Base-by-base conservation (phyloP, 768 basidiomycete species). In the Serendipita sp. region DNA sequence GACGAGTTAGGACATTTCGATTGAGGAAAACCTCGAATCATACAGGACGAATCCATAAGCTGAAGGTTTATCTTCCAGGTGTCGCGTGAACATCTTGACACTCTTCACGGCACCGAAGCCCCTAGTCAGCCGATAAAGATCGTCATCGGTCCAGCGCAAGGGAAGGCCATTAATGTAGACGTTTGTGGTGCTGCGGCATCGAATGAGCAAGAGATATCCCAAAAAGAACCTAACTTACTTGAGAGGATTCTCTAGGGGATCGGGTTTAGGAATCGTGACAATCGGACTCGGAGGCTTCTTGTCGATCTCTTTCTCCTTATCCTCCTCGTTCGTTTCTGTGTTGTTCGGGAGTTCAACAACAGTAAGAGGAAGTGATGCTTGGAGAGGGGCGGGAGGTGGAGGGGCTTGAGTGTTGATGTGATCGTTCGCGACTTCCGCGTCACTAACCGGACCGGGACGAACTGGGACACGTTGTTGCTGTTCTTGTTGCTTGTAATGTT, bases 81-180 rank as follows among this genome's bases (percentile, higher is more conserved):
- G 86, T 20, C 90, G 76, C 51, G 89, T 91, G 68, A 92, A 91
- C 48, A 88, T 89, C 63, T 88, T 74, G 16, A 90, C 90, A 64
- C 88, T 90, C 67, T 82, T 73, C 11, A 92, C 81, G 24, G 75
- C 76, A 2, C 89, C 89, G 66, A 82, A 92, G n/a, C 81, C 84
- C 24, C 77, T 73, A 34, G 85, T 79, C 61, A 92, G 81, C 30
- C 81, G 81, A 67, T 83, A 83, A 43, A 92, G 76, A 65, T 88
- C 80, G 64, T 88, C 88, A 68, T 90, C 89, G 0, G 87, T 83
- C 68, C 81, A 90, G 72, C 89, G 82, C 3, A 88, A 85, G 2
- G 88, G 88, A 16, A 92, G 79, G 13, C 89, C 89, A 68, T 91
- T 91, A 74, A 91, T 90, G 70, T 91, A 91, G 0, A 91, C 85